Percentiles rank a stretch among this genome's conserved stretches.
Conservation (phyloP, 1,139 yeast species). For the Suhomyces terraborum region DNA sequence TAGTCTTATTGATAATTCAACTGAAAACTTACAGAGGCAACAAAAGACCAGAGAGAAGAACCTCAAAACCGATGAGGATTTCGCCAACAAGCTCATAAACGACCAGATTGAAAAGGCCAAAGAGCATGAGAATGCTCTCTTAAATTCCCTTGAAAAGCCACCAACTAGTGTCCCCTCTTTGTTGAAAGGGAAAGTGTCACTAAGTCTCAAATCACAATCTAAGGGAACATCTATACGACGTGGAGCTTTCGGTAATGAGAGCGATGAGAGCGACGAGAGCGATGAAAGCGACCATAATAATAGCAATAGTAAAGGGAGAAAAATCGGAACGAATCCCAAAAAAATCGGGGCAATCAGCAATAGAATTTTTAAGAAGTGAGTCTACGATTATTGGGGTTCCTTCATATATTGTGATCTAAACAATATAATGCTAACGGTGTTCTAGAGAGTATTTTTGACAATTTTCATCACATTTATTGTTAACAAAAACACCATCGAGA, state of each 20-base stretch:
- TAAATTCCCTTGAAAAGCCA: background rate
- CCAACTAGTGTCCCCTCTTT: background rate
- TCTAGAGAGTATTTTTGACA: background rate
- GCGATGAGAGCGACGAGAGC: constrained; percentile 13
- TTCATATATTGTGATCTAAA: no score
- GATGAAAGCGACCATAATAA: constrained; percentile 1
- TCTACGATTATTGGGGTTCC: no score
- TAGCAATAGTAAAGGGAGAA: background rate
- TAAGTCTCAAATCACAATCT: constrained; percentile 8
- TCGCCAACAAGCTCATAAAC: constrained; percentile 44
- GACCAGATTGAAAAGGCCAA: constrained; percentile 56
- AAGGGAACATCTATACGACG: constrained; percentile 8
- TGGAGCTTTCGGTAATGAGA: constrained; percentile 14
- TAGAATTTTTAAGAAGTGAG: constrained; percentile 4
- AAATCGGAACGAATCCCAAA: background rate
- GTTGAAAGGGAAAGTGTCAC: constrained; percentile 7
- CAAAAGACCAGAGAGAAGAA: constrained; percentile 23
- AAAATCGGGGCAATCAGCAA: constrained; percentile 8
- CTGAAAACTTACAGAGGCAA: constrained; percentile 18
- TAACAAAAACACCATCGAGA: no score
- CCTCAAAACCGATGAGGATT: constrained; percentile 16
- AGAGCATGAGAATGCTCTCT: constrained; percentile 14
- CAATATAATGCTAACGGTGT: no score
- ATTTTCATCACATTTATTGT: constrained; percentile 1
- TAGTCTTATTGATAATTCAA: constrained; percentile 28